These are phyloP conservation scores for Microbotryum saponariae DNA, from an alignment of 1,284 basidiomycete genomes.

Conservation along the genomic window DNA sequence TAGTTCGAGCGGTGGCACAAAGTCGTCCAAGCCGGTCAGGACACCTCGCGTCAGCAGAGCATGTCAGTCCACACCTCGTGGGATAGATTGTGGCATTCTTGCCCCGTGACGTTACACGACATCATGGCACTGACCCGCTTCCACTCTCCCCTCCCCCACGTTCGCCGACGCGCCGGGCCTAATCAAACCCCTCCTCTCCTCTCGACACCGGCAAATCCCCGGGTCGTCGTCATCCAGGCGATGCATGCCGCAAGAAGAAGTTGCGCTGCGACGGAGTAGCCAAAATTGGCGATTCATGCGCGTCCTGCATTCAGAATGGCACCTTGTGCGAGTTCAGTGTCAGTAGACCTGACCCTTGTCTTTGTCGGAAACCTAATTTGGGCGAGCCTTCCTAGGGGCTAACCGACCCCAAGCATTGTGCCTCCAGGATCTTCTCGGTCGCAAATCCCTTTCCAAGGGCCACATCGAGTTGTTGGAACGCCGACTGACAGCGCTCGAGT, in stretches of 20 bases:
- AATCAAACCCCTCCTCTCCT: no score
- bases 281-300: constrained; percentile 7
- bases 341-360: neutral
- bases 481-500: constrained; percentile 62
- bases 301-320: constrained; percentile 8
- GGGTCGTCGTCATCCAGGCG: constrained; percentile 5
- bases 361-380: no score
- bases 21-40: neutral
- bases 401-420: no score
- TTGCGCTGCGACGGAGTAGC: constrained; percentile 20
- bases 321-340: constrained; percentile 24
- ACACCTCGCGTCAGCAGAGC: neutral
- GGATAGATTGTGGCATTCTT: neutral
- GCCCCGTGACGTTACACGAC: neutral
- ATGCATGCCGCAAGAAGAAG: constrained; percentile 19
- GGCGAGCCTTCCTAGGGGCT: no score
- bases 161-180: no score
- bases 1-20: no score
- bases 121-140: no score
- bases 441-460: constrained; percentile 55
- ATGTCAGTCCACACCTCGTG: neutral
- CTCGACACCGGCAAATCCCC: no score
- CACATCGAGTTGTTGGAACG: constrained; percentile 62
- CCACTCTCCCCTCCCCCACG: no score
- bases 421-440: no score